Evolutionary conservation across 768 basidiomycete genomes (phyloP).

Genomic region (Serendipita sp.): DNA sequence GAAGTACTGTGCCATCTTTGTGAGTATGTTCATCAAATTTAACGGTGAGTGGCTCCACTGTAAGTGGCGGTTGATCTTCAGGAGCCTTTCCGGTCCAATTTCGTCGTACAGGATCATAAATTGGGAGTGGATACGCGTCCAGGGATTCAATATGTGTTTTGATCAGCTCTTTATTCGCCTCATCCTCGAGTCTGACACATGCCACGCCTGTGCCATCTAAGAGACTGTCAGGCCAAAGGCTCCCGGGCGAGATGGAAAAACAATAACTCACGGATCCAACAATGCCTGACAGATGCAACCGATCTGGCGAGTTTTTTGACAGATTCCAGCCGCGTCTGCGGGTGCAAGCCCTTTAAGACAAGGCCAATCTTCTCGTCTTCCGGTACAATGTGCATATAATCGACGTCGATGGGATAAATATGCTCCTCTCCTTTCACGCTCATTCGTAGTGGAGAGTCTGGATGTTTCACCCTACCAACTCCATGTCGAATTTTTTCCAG

Average conservation of each 20-base stretch:
- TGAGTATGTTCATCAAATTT: neutral
- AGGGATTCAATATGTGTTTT: neutral
- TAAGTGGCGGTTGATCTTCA: neutral
- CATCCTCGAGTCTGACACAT: neutral
- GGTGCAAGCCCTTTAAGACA: neutral
- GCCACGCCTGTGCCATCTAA: neutral
- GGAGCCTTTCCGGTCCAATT: neutral
- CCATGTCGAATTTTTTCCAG: neutral
- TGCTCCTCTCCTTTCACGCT: neutral
- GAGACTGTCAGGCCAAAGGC: neutral
- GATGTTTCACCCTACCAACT: neutral
- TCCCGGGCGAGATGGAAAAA: neutral
- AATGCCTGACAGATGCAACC: neutral
- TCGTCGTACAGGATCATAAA: neutral
- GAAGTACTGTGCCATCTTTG: neutral
- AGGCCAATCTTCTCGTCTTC: neutral
- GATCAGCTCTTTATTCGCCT: neutral
- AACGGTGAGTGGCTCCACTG: neutral
- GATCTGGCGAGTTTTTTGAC: neutral
- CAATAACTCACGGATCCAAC: neutral
- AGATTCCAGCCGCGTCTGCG: neutral
- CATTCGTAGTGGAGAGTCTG: neutral
- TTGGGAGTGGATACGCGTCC: neutral
- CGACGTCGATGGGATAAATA: neutral
- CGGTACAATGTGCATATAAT: neutral